These are phyloP conservation scores for Stagonosporopsis cucurbitacearum DNA, from an alignment of 2,329 filamentous ascomycete species.

Conservation along the genomic window DNA sequence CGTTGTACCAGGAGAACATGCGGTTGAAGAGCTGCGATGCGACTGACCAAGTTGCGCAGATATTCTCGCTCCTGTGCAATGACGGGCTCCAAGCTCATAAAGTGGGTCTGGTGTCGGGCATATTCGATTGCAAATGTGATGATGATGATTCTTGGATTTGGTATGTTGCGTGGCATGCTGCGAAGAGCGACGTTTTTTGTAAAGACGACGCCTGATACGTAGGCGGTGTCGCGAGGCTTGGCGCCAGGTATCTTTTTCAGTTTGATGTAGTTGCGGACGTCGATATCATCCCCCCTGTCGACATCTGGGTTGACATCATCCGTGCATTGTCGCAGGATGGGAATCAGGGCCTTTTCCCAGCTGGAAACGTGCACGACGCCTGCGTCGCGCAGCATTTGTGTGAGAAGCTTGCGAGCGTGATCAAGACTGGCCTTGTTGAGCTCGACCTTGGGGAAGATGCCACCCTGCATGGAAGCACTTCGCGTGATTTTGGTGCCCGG, in stretches of 20 bases:
- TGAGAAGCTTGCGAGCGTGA: slow-evolving; percentile 84
- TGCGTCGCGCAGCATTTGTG: slow-evolving; percentile 80
- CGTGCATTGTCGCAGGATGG: slow-evolving; percentile 87
- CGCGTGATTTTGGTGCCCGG: slow-evolving; percentile 59
- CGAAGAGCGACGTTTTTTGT: slow-evolving; percentile 96
- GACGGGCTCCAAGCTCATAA: slow-evolving; percentile 97
- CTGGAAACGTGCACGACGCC: slow-evolving; percentile 73
- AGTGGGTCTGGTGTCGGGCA: slow-evolving; percentile 88
- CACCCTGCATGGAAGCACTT: slow-evolving; percentile 82
- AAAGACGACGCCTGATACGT: slow-evolving; percentile 95
- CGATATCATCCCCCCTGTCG: slow-evolving; percentile 89
- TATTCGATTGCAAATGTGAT: slow-evolving; percentile 97
- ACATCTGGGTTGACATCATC: slow-evolving; percentile 96
- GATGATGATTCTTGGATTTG: slow-evolving; percentile 84
- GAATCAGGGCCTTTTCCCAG: slow-evolving; percentile 90
- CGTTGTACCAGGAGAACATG: slow-evolving; percentile 91
- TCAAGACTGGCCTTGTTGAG: slow-evolving; percentile 85
- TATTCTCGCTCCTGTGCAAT: slow-evolving; percentile 97
- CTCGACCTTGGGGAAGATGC: slow-evolving; percentile 76
- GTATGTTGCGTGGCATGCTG: slow-evolving; percentile 88
- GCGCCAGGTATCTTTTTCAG: slow-evolving; percentile 95
- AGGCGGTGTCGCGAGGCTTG: slow-evolving; percentile 88
- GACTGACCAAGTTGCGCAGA: slow-evolving; percentile 85
- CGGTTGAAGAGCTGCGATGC: slow-evolving; percentile 84
- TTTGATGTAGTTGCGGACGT: slow-evolving; percentile 97